Conservation (phyloP, 225 moss, liverwort and hornwort species). For the Physcomitrium patens region DNA sequence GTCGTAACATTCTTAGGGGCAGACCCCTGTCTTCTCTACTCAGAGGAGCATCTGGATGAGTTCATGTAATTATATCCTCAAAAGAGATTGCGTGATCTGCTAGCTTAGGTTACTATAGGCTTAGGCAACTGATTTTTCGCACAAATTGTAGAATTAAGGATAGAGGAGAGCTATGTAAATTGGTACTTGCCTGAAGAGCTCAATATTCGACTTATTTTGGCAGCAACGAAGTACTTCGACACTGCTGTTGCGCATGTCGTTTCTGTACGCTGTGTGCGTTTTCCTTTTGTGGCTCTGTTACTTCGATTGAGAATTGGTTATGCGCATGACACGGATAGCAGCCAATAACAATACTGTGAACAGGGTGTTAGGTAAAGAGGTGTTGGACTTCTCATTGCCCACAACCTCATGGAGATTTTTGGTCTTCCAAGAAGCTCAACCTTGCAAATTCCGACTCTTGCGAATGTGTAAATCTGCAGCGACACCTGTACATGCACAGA, state of each 20-base stretch:
- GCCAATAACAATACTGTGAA: not conserved
- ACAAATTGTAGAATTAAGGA: constrained; percentile 13
- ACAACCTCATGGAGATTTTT: not conserved
- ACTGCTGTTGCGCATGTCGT: not conserved
- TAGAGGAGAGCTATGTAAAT: not conserved
- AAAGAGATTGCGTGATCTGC: not conserved
- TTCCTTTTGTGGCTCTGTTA: not conserved
- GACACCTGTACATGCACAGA: not conserved
- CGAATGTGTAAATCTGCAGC: no score
- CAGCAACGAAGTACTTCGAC: not conserved
- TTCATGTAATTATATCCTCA: constrained; percentile 38
- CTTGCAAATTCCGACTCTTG: not conserved
- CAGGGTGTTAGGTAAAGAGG: not conserved
- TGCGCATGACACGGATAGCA: not conserved
- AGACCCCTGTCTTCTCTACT: not conserved
- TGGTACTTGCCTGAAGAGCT: constrained; percentile 10
- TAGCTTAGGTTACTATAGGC: not conserved
- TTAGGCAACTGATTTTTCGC: constrained; percentile 13
- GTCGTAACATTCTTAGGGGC: constrained; percentile 9
- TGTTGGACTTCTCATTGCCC: not conserved
- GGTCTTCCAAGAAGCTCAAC: not conserved
- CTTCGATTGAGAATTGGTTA: not conserved
- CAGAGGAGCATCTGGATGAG: constrained; percentile 27
- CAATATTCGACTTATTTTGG: constrained; percentile 11
- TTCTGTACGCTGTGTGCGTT: not conserved